Conservation (phyloP, 2,329 filamentous ascomycete genomes). For the Ceratocystis cacaofunesta region DNA sequence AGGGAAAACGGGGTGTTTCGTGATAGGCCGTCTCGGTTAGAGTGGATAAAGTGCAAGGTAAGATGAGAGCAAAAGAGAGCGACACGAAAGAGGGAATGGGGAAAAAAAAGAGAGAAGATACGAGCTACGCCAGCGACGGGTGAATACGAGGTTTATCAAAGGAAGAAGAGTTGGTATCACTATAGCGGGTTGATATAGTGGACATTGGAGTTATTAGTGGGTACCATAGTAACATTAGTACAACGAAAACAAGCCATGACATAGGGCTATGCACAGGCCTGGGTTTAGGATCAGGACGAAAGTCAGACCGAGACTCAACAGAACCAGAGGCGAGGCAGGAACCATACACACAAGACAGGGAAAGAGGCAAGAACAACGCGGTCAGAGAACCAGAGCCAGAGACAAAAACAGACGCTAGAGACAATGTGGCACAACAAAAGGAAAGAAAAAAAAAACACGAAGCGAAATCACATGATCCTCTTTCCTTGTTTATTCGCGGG, state of each 20-base stretch:
- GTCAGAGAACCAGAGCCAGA: neutral
- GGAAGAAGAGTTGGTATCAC: neutral
- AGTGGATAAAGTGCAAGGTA: no score
- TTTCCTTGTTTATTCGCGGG: neutral
- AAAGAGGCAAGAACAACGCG: neutral
- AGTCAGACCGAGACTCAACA: neutral
- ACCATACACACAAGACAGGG: neutral
- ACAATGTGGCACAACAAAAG: neutral
- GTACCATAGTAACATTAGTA: neutral
- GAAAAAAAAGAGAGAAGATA: neutral
- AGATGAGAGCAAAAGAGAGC: no score
- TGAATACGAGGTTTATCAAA: neutral
- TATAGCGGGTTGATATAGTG: neutral
- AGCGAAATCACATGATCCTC: neutral
- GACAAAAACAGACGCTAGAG: no score
- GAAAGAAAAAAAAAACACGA: neutral
- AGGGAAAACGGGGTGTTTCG: no score
- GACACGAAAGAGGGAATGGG: neutral
- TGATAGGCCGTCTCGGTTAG: no score
- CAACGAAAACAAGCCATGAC: neutral
- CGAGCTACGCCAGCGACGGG: neutral
- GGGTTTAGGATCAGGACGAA: neutral
- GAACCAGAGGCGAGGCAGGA: neutral
- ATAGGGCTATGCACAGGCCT: conserved; percentile 1
- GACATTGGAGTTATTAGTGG: neutral